Evolutionary conservation across 148 eudicot species (phyloP).

Genomic region (Euryodendron excelsum): DNA sequence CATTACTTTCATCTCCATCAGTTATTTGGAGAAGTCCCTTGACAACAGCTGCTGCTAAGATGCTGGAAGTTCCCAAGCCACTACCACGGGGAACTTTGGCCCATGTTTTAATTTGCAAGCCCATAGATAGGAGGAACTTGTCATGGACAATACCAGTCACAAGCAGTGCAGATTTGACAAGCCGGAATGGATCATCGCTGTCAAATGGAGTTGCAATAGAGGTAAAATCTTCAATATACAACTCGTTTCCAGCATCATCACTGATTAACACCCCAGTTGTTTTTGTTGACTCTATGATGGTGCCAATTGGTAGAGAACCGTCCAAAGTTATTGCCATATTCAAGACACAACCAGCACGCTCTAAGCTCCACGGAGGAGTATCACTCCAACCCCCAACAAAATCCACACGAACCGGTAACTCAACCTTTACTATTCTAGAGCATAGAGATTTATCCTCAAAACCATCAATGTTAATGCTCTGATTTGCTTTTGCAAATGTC

Average conservation of each 20-base stretch:
- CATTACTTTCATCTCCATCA: conserved; percentile 70
- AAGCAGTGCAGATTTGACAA: conserved; percentile 87
- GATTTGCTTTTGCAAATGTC: conserved; percentile 25
- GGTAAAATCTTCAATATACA: conserved; percentile 49
- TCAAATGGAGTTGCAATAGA: conserved; percentile 78
- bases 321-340: conserved; percentile 90
- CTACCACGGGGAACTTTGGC: conserved; percentile 99
- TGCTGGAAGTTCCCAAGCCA: conserved; percentile 97
- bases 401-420: conserved; percentile 93
- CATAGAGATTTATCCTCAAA: conserved; percentile 28
- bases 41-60: conserved; percentile 96
- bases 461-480: conserved; percentile 22
- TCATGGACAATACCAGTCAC: conserved; percentile 67
- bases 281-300: conserved; percentile 57
- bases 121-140: conserved; percentile 42
- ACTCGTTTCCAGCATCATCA: conserved; percentile 67
- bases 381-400: conserved; percentile 99
- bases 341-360: conserved; percentile 91
- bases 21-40: conserved; percentile 84
- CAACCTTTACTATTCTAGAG: conserved; percentile 62
- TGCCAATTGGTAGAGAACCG: conserved; percentile 84
- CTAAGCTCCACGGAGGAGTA: conserved; percentile 99
- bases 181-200: conserved; percentile 76
- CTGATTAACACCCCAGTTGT: conserved; percentile 45
- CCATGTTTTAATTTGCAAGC: conserved; percentile 80